These are phyloP conservation scores for Debaryomyces robertsiae DNA, from an alignment of 1,139 yeast genomes.

Conservation along the genomic window DNA sequence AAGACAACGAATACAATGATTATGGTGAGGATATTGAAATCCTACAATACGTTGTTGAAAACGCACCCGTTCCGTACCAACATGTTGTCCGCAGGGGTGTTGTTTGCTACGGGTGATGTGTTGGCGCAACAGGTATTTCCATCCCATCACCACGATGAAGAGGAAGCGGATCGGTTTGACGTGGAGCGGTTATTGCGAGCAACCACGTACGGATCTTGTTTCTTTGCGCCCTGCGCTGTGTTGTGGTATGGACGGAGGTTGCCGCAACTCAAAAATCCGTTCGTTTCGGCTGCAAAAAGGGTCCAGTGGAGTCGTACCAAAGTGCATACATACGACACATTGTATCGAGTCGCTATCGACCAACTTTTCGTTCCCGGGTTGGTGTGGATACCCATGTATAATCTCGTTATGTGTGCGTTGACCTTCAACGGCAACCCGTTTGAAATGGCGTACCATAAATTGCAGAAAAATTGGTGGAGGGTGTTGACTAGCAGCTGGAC, in stretches of 20 bases:
- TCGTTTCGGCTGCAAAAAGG: constrained; percentile 20
- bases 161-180: constrained; percentile 28
- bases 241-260: constrained; percentile 65
- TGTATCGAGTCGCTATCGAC: constrained; percentile 40
- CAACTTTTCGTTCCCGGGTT: constrained; percentile 38
- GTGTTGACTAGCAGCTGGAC: constrained; percentile 46
- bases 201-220: constrained; percentile 67
- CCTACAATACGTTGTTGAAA: constrained; percentile 44
- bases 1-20: no score
- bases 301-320: constrained; percentile 18
- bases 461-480: constrained; percentile 45
- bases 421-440: constrained; percentile 43
- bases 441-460: constrained; percentile 34
- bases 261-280: constrained; percentile 51
- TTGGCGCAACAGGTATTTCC: constrained; percentile 68
- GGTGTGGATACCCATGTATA: constrained; percentile 50
- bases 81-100: constrained; percentile 55
- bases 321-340: constrained; percentile 35
- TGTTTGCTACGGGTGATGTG: constrained; percentile 76
- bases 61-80: constrained; percentile 57
- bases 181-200: constrained; percentile 62
- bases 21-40: constrained; percentile 25
- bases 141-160: constrained; percentile 23
- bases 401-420: constrained; percentile 41
- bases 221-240: constrained; percentile 77